phyloP scores from a whole-genome alignment of 768 basidiomycete genomes.

The Rhodotorula babjevae region DNA sequence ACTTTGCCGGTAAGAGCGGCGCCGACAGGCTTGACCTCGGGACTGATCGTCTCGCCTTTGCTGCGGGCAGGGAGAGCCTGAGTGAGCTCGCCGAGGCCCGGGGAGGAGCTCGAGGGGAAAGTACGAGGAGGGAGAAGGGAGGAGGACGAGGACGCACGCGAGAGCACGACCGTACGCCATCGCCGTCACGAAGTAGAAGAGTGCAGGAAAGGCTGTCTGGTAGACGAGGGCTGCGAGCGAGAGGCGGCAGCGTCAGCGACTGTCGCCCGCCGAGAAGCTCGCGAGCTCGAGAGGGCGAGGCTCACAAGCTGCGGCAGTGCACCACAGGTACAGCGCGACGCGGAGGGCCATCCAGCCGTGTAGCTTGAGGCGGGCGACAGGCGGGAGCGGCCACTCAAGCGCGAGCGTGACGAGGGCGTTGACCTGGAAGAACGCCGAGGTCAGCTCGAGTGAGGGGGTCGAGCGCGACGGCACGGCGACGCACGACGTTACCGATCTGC shows the following conservation, averaged over 20 bases:
- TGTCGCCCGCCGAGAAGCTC: constrained; percentile 55
- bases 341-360: constrained; percentile 50
- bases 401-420: constrained; percentile 59
- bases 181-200: constrained; percentile 72
- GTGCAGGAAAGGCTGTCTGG: constrained; percentile 77
- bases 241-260: background rate
- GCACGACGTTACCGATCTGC: constrained; percentile 60
- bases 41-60: background rate
- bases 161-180: constrained; percentile 62
- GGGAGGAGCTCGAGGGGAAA: too few relatives aligned
- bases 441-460: background rate
- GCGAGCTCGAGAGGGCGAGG: constrained; percentile 61
- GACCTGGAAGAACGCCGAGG: constrained; percentile 39
- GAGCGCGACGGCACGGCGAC: background rate
- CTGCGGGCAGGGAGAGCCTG: background rate
- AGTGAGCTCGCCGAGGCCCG: too few relatives aligned
- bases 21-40: too few relatives aligned
- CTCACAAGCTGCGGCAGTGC: constrained; percentile 56
- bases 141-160: background rate
- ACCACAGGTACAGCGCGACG: constrained; percentile 61
- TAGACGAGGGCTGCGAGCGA: constrained; percentile 15
- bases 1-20: background rate
- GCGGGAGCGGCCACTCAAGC: constrained; percentile 67
- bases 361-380: constrained; percentile 26
- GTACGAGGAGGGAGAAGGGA: background rate